Evolutionary conservation across 2,329 filamentous ascomycete species (phyloP).

Genomic region (Xylariales sp.): DNA sequence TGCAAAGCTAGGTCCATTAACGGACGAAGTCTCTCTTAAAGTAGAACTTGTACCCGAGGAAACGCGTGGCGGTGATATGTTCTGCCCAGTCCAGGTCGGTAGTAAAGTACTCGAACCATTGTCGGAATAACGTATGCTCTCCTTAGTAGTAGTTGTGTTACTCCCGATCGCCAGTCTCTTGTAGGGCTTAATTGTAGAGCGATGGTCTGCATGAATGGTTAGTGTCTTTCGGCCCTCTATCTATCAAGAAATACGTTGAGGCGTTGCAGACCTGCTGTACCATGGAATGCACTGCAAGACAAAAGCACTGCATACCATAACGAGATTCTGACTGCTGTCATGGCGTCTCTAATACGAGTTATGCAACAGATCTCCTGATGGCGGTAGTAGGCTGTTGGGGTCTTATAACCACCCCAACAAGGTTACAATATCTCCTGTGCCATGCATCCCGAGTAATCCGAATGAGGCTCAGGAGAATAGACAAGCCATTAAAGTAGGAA

Average conservation of each 20-base stretch:
- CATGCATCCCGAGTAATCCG: slow-evolving; percentile 28
- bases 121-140: slow-evolving; percentile 5
- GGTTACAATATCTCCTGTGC: slow-evolving; percentile 24
- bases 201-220: slow-evolving; percentile 24
- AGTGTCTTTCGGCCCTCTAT: slow-evolving; percentile 20
- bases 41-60: background rate
- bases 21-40: background rate
- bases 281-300: slow-evolving; percentile 22
- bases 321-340: slow-evolving; percentile 25
- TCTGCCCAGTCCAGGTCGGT: slow-evolving; percentile 1
- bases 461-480: slow-evolving; percentile 28
- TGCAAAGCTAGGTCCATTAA: background rate
- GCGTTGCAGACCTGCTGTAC: slow-evolving; percentile 22
- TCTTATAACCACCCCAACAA: slow-evolving; percentile 31
- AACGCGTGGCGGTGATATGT: slow-evolving; percentile 7
- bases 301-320: slow-evolving; percentile 35
- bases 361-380: slow-evolving; percentile 20
- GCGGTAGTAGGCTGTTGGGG: slow-evolving; percentile 17
- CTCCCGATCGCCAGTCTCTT: slow-evolving; percentile 19
- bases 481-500: slow-evolving; percentile 11
- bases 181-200: slow-evolving; percentile 15
- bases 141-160: slow-evolving; percentile 21
- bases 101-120: slow-evolving; percentile 1
- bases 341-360: slow-evolving; percentile 20
- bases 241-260: slow-evolving; percentile 24